phyloP scores from a whole-genome alignment of 495 filamentous ascomycete genomes.

The Symbiotaphrina buchneri region DNA sequence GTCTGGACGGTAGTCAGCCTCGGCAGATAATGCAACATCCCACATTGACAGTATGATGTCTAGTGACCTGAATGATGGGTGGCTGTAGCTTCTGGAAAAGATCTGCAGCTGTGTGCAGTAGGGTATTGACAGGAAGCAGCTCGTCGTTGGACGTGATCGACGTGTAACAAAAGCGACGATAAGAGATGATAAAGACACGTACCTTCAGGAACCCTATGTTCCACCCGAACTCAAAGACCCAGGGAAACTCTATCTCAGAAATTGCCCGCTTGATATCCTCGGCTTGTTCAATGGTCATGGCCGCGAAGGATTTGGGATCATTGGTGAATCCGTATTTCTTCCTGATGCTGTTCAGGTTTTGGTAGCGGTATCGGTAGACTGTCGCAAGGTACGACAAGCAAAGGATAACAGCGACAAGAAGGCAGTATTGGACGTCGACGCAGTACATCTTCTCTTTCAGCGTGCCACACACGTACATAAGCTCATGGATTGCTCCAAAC shows the following conservation, averaged over 20 bases:
- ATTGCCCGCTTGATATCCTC: conserved; percentile 10
- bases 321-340: conserved; percentile 9
- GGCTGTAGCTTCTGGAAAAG: neutral
- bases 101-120: neutral
- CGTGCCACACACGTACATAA: too few species aligned
- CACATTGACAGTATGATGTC: neutral
- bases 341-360: conserved; percentile 8
- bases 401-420: too few species aligned
- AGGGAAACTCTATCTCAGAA: conserved; percentile 9
- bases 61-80: too few species aligned
- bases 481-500: too few species aligned
- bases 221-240: conserved; percentile 10
- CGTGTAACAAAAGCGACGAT: neutral
- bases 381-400: neutral
- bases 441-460: too few species aligned
- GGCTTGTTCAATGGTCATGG: conserved; percentile 9
- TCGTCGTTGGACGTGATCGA: too few species aligned
- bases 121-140: neutral
- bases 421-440: too few species aligned
- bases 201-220: conserved; percentile 10
- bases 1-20: conserved; percentile 5
- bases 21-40: neutral
- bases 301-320: conserved; percentile 5
- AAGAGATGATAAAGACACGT: conserved; percentile 2
- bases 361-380: conserved; percentile 5